Percentiles rank a stretch among this genome's conserved stretches.
Evolutionary conservation across 2,329 filamentous ascomycete species (phyloP).

Genomic region (Penicillium rolfsii): DNA sequence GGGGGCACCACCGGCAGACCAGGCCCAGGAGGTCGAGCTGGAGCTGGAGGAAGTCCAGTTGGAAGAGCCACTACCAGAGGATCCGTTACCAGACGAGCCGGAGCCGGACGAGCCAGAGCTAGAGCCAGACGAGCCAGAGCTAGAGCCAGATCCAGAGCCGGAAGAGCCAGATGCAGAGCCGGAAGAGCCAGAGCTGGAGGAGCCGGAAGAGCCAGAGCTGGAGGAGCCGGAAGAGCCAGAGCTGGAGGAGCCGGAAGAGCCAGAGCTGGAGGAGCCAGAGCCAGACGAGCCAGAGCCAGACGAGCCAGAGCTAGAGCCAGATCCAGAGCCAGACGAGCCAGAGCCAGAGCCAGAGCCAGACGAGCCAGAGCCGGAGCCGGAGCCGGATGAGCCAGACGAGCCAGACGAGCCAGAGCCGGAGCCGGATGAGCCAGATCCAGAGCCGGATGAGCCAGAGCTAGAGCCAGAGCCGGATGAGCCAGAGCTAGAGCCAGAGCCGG

Average conservation of each 20-base stretch:
- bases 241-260: too few species aligned
- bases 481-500: too few species aligned
- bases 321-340: too few species aligned
- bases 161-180: not conserved
- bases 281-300: constrained; percentile 4
- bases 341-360: not conserved
- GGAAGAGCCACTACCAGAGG: too few species aligned
- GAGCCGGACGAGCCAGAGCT: constrained; percentile 14
- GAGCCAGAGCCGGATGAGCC: not conserved
- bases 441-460: not conserved
- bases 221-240: too few species aligned
- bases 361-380: not conserved
- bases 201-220: not conserved
- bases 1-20: constrained; percentile 19
- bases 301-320: constrained; percentile 10
- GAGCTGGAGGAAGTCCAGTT: not conserved
- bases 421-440: not conserved
- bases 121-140: not conserved
- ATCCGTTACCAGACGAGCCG: too few species aligned
- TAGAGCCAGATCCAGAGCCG: not conserved
- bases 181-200: too few species aligned
- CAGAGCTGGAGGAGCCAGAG: constrained; percentile 11
- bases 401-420: not conserved
- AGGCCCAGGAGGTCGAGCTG: constrained; percentile 15
- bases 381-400: not conserved